These are phyloP conservation scores for Leccinum obscurum DNA, from an alignment of 768 basidiomycete species.

Conservation along the genomic window DNA sequence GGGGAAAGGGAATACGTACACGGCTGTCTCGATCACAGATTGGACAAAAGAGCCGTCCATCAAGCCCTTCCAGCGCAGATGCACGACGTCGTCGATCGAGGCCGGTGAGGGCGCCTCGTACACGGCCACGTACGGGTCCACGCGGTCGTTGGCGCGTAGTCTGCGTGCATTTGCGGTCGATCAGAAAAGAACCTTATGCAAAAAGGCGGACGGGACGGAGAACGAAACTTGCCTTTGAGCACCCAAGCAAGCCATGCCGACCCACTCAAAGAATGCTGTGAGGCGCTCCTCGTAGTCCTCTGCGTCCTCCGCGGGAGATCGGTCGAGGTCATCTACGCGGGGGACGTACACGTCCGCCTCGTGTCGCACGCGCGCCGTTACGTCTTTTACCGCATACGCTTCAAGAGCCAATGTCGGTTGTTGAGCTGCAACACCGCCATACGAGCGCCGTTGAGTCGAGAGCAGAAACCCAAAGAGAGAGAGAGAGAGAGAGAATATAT, in stretches of 20 bases:
- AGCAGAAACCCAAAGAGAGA: not conserved
- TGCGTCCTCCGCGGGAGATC: conserved; percentile 30
- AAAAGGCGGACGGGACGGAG: not conserved
- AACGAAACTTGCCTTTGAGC: conserved; percentile 53
- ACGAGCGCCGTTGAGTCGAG: not conserved
- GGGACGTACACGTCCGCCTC: conserved; percentile 44
- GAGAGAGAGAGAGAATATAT: too few relatives aligned
- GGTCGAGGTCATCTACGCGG: conserved; percentile 28
- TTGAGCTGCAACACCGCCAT: not conserved
- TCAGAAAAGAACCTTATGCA: not conserved
- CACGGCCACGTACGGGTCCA: conserved; percentile 67
- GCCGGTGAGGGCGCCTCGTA: conserved; percentile 56
- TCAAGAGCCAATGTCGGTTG: not conserved
- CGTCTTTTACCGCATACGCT: conserved; percentile 6
- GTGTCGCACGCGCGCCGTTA: conserved; percentile 26
- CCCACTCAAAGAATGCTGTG: conserved; percentile 64
- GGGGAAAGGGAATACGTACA: conserved; percentile 27
- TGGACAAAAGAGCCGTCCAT: conserved; percentile 54
- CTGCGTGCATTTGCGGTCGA: conserved; percentile 33
- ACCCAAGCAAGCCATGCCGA: conserved; percentile 66
- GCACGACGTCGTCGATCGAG: conserved; percentile 46
- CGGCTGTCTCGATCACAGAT: conserved; percentile 44
- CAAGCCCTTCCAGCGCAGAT: conserved; percentile 62
- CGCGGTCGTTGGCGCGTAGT: conserved; percentile 58
- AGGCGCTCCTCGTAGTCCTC: conserved; percentile 54